Evolutionary conservation across 352 stramenopile species (phyloP).

Genomic region (Globisporangium ultimum): DNA sequence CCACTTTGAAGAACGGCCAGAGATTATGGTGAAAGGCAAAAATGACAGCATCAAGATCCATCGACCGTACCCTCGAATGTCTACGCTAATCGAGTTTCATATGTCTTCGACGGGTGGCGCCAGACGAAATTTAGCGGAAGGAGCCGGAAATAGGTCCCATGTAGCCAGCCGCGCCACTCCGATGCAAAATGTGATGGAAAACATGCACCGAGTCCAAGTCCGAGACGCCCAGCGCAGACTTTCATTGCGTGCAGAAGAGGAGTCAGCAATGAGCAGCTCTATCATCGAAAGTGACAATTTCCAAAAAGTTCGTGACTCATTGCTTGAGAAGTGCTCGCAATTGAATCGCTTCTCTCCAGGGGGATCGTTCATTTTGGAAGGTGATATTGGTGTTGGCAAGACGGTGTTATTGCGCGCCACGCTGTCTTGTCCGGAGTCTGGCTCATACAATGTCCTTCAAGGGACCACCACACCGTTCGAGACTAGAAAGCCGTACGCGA

Average conservation of each 20-base stretch:
- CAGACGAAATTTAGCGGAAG: conserved; percentile 8
- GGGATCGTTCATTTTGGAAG: conserved; percentile 75
- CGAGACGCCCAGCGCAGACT: conserved; percentile 69
- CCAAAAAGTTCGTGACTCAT: conserved; percentile 32
- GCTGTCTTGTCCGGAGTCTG: conserved; percentile 42
- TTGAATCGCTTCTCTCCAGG: conserved; percentile 63
- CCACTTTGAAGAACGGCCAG: conserved; percentile 82
- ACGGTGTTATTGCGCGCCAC: conserved; percentile 70
- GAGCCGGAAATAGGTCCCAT: not conserved
- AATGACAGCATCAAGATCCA: conserved; percentile 89
- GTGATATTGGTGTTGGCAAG: conserved; percentile 83
- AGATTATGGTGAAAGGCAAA: conserved; percentile 93
- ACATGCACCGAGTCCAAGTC: conserved; percentile 85
- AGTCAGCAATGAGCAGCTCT: conserved; percentile 32
- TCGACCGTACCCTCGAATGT: conserved; percentile 85
- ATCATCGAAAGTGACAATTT: conserved; percentile 74
- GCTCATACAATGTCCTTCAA: conserved; percentile 54
- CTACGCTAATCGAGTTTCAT: conserved; percentile 73
- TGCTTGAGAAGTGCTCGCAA: conserved; percentile 64
- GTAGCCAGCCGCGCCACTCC: conserved; percentile 26
- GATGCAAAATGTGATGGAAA: conserved; percentile 80
- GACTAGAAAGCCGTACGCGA: conserved; percentile 72
- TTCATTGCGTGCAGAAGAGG: conserved; percentile 45
- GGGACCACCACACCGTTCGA: conserved; percentile 73
- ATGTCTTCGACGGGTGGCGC: conserved; percentile 29